A percentile compares a stretch with the other conserved stretches of the same genome.
phyloP scores from a whole-genome alignment of 345 rosid genomes.

The Fremontodendron californicum region DNA sequence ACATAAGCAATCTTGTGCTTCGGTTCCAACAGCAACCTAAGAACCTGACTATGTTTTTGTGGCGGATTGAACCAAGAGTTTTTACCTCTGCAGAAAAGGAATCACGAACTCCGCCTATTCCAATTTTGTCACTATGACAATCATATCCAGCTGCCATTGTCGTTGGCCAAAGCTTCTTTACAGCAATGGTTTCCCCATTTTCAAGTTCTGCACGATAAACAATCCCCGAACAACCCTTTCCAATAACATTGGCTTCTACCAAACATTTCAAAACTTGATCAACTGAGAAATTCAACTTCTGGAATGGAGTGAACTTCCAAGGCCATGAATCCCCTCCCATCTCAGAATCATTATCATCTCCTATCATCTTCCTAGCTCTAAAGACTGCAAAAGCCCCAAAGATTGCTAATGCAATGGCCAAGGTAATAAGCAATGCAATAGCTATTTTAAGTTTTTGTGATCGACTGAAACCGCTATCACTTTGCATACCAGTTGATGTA shows the following conservation, averaged over 20 bases:
- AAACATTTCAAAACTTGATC: constrained; percentile 64
- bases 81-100: constrained; percentile 85
- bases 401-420: constrained; percentile 44
- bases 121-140: constrained; percentile 38
- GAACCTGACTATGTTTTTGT: constrained; percentile 82
- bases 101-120: constrained; percentile 58
- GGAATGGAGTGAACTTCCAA: constrained; percentile 84
- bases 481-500: constrained; percentile 20
- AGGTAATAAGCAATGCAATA: constrained; percentile 46
- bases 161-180: constrained; percentile 79
- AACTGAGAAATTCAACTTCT: constrained; percentile 62
- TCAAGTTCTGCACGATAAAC: constrained; percentile 79
- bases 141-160: constrained; percentile 33
- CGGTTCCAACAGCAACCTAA: constrained; percentile 86
- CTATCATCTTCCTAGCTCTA: constrained; percentile 43
- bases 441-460: constrained; percentile 47
- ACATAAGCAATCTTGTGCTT: constrained; percentile 75
- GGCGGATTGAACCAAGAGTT: constrained; percentile 84
- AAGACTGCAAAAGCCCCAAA: constrained; percentile 49
- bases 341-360: constrained; percentile 49
- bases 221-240: constrained; percentile 85
- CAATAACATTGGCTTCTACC: constrained; percentile 66
- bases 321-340: constrained; percentile 48
- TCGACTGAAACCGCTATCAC: constrained; percentile 20
- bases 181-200: constrained; percentile 65